Base-by-base conservation (phyloP, 2,329 filamentous ascomycete species). In the Tolypocladium tropicale region DNA sequence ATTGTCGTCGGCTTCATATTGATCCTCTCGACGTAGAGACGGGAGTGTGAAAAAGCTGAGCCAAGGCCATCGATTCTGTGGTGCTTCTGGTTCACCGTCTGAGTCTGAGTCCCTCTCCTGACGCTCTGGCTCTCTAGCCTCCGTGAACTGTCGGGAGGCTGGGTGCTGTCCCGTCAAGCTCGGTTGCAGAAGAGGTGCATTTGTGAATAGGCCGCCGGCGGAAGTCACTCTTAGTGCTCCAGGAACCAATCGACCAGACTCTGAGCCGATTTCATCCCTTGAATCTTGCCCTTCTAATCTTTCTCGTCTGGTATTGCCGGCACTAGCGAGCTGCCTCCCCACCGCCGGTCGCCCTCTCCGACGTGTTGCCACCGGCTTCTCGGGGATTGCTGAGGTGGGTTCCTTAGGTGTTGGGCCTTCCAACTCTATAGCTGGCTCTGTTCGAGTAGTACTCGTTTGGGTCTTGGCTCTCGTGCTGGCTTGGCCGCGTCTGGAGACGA, bases 231-330 rank as follows among this genome's bases (percentile, higher is more conserved):
- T 55, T 12, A 53, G 55, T 7, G 55, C 55, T 32, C 55, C 51
- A 10, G 25, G 52, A 18, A 58, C 50, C 59, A 56, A 61, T 18
- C 55, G 55, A 1, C 59, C 58, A 32, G 57, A 52, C 7, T 53
- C 54, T 28, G 56, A 51, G 48, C 52, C 54, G 23, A 21, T 37
- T 11, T 41, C 21, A 9, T 33, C 21, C 16, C 16, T 21, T 18
- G 48, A 33, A 18, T 41, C 36, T n/a, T 46, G 32, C 11, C 12
- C 16, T 4, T 16, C 43, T 14, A 10, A 32, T 18, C 25, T 18
- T n/a, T 18, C 3, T 30, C 28, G 36, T 12, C 30, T 51, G 34
- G 16, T 1, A n/a, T n/a, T 28, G 23, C 11, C 37, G 41, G 11
- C 33, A 14, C 16, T 32, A 12, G 43, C 41, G 2, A 28, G 2